Base-by-base conservation (phyloP, 2,329 filamentous ascomycete genomes). In the Proliferodiscus dingleyae region DNA sequence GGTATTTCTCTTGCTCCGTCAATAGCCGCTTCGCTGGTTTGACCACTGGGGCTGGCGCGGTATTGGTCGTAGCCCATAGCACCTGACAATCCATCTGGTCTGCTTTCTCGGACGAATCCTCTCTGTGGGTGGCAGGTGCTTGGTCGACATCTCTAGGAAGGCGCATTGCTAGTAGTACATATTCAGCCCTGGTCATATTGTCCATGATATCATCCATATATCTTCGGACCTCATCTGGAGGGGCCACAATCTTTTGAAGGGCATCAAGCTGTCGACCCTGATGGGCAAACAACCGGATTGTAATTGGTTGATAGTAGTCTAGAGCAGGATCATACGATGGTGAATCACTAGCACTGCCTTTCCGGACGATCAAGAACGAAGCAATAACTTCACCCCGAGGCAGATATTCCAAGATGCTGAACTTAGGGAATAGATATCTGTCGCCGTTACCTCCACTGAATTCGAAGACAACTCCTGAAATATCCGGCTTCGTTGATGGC, bases 301-400 rank as follows among this genome's bases (percentile, higher is more conserved):
- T 84, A 22, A 90, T 75, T 2, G 87, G 86, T 55, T 90, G 84
- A 61, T 89, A 91, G 65, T 86, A 88, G 57, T 89, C 81, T 10
- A 83, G 66, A 7, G 71, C 67, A 1, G 77, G 78, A 51, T 84
- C 77, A n/a, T 77, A 78, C 45, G 76, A 73, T 47, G 81, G 79
- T 55, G 56, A 59, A 29, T 85, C 81, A 2, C 79, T 77, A n/a
- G 70, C 72, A 55, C 80, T 83, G 23, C 82, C 85, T 62, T 83
- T 84, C 39, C 85, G 81, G 5, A 87, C 84, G 48, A 90, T 80
- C 9, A 93, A 70, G 60, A 91, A 93, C 1, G 85, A 90, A 3
- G 83, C 83, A 34, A 89, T 75, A 2, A 87, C 75, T 41, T 79
- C 77, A 2, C 77, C 77, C 3, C 65, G 64, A n/a, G 73, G 71